Evolutionary conservation across 2,329 filamentous ascomycete species (phyloP).

Genomic region (Monilinia aucupariae): DNA sequence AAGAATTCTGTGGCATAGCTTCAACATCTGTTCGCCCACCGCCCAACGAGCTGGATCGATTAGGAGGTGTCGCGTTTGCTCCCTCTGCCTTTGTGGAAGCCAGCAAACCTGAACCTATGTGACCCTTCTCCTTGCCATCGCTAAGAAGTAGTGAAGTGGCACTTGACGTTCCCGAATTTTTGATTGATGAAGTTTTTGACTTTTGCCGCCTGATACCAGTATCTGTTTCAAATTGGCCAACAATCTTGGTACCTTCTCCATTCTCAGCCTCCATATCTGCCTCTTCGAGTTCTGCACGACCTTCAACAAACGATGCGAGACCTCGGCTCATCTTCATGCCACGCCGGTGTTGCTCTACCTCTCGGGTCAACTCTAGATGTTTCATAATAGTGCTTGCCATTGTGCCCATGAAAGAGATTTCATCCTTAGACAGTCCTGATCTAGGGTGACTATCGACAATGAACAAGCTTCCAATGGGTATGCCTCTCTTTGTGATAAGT

Average conservation of each 20-base stretch:
- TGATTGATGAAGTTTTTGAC: conserved; percentile 23
- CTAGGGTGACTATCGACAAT: conserved; percentile 53
- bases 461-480: conserved; percentile 53
- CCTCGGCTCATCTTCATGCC: conserved; percentile 52
- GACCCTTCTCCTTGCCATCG: conserved; percentile 29
- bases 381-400: conserved; percentile 53
- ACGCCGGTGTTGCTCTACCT: conserved; percentile 47
- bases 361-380: conserved; percentile 54
- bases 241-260: conserved; percentile 30
- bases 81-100: conserved; percentile 24
- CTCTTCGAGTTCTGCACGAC: conserved; percentile 33
- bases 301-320: conserved; percentile 50
- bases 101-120: conserved; percentile 21
- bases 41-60: not conserved
- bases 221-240: conserved; percentile 31
- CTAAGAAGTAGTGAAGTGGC: conserved; percentile 14
- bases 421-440: conserved; percentile 44
- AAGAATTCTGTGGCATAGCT: conserved; percentile 18
- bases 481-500: conserved; percentile 34
- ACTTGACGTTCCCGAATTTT: conserved; percentile 15
- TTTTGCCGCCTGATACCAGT: conserved; percentile 18
- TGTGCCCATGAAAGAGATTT: conserved; percentile 52
- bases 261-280: conserved; percentile 30
- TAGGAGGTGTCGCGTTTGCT: conserved; percentile 13
- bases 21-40: conserved; percentile 21